Conservation (phyloP, 345 rosid species). For the Kandelia obovata region DNA sequence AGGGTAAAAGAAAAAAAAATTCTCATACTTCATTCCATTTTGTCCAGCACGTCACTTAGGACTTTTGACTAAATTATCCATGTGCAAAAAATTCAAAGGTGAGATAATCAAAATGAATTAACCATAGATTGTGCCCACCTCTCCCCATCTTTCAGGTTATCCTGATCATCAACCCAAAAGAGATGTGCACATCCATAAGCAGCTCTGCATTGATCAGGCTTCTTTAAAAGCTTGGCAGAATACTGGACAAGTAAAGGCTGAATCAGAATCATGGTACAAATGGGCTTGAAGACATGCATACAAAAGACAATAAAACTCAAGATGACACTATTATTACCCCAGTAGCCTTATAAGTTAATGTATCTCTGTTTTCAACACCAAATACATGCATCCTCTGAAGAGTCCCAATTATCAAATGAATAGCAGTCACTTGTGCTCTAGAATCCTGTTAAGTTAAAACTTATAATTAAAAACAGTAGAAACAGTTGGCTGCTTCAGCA, state of each 20-base stretch:
- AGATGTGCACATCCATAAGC: conserved; percentile 93
- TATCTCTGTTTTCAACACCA: conserved; percentile 97
- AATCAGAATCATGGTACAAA: neutral
- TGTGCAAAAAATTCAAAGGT: neutral
- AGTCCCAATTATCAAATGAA: conserved; percentile 88
- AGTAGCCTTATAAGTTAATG: conserved; percentile 87
- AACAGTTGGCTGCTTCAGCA: neutral
- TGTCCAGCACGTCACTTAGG: no score
- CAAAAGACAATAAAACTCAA: neutral
- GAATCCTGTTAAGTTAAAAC: conserved; percentile 62
- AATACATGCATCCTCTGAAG: conserved; percentile 97
- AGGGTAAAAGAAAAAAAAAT: neutral
- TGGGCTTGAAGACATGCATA: neutral
- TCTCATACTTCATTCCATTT: no score
- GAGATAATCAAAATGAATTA: neutral
- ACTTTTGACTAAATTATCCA: no score
- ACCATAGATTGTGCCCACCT: conserved; percentile 42
- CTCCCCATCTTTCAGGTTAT: conserved; percentile 84
- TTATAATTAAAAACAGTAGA: neutral
- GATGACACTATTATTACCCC: conserved; percentile 59
- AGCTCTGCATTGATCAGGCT: conserved; percentile 99
- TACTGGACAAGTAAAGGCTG: conserved; percentile 53
- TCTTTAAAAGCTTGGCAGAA: conserved; percentile 94
- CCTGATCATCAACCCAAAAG: conserved; percentile 95
- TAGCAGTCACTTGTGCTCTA: conserved; percentile 86